These are phyloP conservation scores for Wickerhamiella kurtzmanii DNA, from an alignment of 805 yeast species.

Conservation along the genomic window DNA sequence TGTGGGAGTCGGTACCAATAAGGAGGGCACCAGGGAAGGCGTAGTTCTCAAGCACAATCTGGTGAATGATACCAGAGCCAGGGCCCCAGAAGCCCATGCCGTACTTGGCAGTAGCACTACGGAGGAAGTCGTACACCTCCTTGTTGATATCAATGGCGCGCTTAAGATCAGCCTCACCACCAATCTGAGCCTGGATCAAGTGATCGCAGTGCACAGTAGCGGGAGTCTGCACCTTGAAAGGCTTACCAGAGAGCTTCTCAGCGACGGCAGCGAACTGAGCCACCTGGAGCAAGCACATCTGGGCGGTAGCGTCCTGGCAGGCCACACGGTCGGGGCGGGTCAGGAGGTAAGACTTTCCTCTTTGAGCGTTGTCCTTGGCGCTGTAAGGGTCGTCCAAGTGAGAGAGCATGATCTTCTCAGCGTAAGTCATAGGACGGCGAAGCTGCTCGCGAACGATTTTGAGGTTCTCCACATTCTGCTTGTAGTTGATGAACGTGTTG, in stretches of 20 bases:
- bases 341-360: constrained; percentile 86
- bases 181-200: constrained; percentile 88
- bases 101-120: constrained; percentile 83
- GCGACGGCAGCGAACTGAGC: constrained; percentile 19
- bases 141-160: constrained; percentile 80
- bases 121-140: constrained; percentile 87
- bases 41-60: constrained; percentile 91
- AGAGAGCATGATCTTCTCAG: constrained; percentile 89
- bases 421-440: constrained; percentile 82
- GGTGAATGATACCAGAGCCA: constrained; percentile 97
- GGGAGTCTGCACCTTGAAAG: constrained; percentile 80
- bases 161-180: constrained; percentile 72
- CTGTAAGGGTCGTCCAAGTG: constrained; percentile 82
- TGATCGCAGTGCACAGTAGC: constrained; percentile 97
- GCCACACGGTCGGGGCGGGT: constrained; percentile 96
- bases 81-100: constrained; percentile 97
- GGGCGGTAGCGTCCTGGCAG: constrained; percentile 98
- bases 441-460: constrained; percentile 71
- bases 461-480: constrained; percentile 77
- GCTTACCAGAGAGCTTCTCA: constrained; percentile 8
- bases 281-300: constrained; percentile 84
- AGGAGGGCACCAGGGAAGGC: constrained; percentile 94
- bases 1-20: constrained; percentile 97
- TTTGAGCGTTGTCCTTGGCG: constrained; percentile 55
- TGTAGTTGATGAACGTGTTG: constrained; percentile 80